Conservation (phyloP, 2,329 filamentous ascomycete species). For the Colletotrichum brevisporum region DNA sequence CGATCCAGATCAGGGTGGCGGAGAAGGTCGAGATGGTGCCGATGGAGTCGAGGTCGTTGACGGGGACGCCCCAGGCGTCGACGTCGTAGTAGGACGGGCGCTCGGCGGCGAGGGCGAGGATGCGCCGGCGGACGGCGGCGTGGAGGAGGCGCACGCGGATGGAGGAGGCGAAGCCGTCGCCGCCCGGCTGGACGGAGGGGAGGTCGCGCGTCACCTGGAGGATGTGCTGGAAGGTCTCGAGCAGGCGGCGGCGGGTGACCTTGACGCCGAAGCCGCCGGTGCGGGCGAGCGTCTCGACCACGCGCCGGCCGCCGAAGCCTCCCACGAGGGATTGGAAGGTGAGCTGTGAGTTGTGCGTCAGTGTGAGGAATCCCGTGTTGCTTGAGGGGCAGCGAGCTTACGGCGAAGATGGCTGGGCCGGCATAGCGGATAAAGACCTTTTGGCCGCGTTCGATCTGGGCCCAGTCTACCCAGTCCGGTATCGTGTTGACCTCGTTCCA, state of each 20-base stretch:
- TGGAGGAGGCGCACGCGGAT: slow-evolving; percentile 77
- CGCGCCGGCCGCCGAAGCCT: slow-evolving; percentile 79
- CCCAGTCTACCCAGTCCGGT: slow-evolving; percentile 84
- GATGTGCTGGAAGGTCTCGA: slow-evolving; percentile 82
- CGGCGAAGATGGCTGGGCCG: slow-evolving; percentile 73
- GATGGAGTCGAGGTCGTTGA: slow-evolving; percentile 83
- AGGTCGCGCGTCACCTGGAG: slow-evolving; percentile 78
- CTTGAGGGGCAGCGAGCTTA: slow-evolving; percentile 47
- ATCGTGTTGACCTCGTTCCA: slow-evolving; percentile 78
- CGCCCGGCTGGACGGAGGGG: slow-evolving; percentile 76
- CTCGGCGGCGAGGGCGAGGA: slow-evolving; percentile 67
- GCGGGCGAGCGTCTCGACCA: slow-evolving; percentile 80
- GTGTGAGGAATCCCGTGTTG: slow-evolving; percentile 43
- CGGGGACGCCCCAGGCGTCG: slow-evolving; percentile 71
- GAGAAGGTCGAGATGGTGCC: slow-evolving; percentile 81
- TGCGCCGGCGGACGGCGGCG: slow-evolving; percentile 73
- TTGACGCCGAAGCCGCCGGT: slow-evolving; percentile 81
- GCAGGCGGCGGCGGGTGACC: slow-evolving; percentile 73
- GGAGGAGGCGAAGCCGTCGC: slow-evolving; percentile 72
- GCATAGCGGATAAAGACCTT: slow-evolving; percentile 85
- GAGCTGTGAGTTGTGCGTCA: slow-evolving; percentile 52
- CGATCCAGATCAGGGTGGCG: slow-evolving; percentile 75
- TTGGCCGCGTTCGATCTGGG: slow-evolving; percentile 80
- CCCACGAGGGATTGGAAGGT: slow-evolving; percentile 77
- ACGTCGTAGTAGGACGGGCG: slow-evolving; percentile 73